Evolutionary conservation across 2,329 filamentous ascomycete genomes (phyloP), one percentile per base, ranked within the genome.

Genomic region (Microdochium paspali): DNA sequence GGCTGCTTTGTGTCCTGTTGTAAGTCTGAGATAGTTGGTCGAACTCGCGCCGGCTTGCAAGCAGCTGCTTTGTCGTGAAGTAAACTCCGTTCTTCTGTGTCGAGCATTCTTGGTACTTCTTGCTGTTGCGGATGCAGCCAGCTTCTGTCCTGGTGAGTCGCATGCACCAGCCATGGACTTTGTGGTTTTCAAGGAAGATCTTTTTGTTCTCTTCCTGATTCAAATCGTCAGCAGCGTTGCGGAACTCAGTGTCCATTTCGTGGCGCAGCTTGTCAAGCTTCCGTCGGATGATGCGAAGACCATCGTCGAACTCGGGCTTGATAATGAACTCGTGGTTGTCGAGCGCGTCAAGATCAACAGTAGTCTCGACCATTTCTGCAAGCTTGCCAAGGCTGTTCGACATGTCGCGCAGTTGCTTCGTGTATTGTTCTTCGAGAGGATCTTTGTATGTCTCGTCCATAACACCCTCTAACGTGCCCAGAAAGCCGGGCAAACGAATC

Each of bases 61-160:
- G 85, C 57, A 98, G 74, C 26, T 77, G 82, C 47, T 81, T 82
- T 3, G 93, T 98, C 1, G 93, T 97, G 66, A 98, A 98, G 70
- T 93, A 98, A 47, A 97, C 93, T 40, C 93, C 93, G 63, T 96
- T 98, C 76, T 98, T 98, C 68, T 97, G 93, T 0, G 94, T 98
- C 0, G 90, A 95, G 64, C 90, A 95, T 66, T 98, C 93, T 58
- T 91, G 85, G 58, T 97, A 98, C 45, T 82, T 76, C 50, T 81
- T 83, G 61, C 93, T 95, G 66, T 94, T 94, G 51, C 93, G 85
- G 57, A 98, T 98, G 58, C 88, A 94, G 15, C 86, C 84, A 1
- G 93, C 89, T 69, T 98, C 93, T 28, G 79, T 91, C 49, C 93
- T 79, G 3, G 93, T 98, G 20, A 98, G 73, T 47, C 93, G 82